A percentile compares a stretch with the other conserved stretches of the same genome.
Conservation (phyloP, 192 early-diverging fungal species). For the Bifiguratus adelaidae region DNA sequence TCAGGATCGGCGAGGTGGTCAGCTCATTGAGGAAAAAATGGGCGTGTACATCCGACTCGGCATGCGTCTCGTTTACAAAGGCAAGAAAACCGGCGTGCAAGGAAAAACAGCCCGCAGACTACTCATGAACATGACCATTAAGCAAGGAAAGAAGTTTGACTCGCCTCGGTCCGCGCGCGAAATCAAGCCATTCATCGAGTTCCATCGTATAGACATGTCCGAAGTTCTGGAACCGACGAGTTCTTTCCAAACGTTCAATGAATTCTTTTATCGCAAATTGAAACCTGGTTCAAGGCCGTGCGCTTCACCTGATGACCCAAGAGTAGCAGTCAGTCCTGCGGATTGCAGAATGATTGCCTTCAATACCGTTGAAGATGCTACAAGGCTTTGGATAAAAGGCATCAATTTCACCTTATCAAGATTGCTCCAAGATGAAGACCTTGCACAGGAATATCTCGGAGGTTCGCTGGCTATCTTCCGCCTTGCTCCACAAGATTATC, state of each 20-base stretch:
- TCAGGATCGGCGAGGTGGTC: conserved; percentile 56
- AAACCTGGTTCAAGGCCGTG: conserved; percentile 47
- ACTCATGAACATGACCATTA: conserved; percentile 36
- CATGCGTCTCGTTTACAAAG: conserved; percentile 70
- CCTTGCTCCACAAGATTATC: conserved; percentile 80
- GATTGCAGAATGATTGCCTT: conserved; percentile 67
- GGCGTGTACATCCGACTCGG: conserved; percentile 65
- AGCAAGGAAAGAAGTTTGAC: conserved; percentile 67
- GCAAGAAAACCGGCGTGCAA: conserved; percentile 30
- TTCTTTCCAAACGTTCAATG: conserved; percentile 66
- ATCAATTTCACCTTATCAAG: conserved; percentile 47
- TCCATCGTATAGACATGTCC: conserved; percentile 52
- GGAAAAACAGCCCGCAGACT: conserved; percentile 21
- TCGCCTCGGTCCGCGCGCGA: conserved; percentile 44
- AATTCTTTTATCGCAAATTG: conserved; percentile 78
- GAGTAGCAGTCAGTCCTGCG: conserved; percentile 57
- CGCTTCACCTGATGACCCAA: conserved; percentile 27
- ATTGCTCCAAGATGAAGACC: conserved; percentile 37
- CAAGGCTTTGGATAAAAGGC: conserved; percentile 76
- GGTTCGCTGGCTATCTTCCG: conserved; percentile 62
- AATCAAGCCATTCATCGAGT: conserved; percentile 62
- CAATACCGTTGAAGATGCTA: conserved; percentile 49
- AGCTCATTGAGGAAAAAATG: conserved; percentile 68
- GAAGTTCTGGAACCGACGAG: conserved; percentile 61
- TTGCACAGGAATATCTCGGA: conserved; percentile 41